phyloP scores from a whole-genome alignment of 352 stramenopile species.

The Phytophthora tentaculata region DNA sequence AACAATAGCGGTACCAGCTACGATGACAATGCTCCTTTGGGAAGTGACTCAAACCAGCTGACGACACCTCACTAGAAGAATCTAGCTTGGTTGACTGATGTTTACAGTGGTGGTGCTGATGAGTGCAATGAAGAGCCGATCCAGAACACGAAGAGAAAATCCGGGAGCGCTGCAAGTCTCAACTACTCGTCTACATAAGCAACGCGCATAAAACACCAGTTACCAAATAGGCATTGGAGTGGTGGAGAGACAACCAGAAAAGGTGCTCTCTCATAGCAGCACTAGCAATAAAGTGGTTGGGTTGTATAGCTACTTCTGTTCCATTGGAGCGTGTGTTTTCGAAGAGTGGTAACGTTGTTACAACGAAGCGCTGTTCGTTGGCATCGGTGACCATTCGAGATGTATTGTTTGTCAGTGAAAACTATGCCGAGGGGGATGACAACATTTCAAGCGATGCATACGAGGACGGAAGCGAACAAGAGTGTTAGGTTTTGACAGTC shows the following conservation, averaged over 20 bases:
- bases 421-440: neutral
- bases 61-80: too few relatives aligned
- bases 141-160: neutral
- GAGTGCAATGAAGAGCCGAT: neutral
- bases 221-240: neutral
- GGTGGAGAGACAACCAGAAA: neutral
- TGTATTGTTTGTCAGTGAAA: conserved; percentile 3
- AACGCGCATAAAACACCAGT: neutral
- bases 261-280: neutral
- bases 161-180: too few relatives aligned
- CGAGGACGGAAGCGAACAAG: neutral
- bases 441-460: neutral
- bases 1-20: too few relatives aligned
- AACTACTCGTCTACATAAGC: neutral
- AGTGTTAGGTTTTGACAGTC: too few relatives aligned
- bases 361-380: neutral
- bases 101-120: neutral
- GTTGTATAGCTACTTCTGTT: conserved; percentile 12
- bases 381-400: neutral
- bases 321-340: conserved; percentile 7
- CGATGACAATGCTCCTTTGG: too few relatives aligned
- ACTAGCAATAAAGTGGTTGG: conserved; percentile 12
- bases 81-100: neutral
- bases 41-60: too few relatives aligned
- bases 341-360: neutral